These are phyloP conservation scores for Pythium aristosporum DNA, from an alignment of 352 stramenopile genomes.

Conservation along the genomic window DNA sequence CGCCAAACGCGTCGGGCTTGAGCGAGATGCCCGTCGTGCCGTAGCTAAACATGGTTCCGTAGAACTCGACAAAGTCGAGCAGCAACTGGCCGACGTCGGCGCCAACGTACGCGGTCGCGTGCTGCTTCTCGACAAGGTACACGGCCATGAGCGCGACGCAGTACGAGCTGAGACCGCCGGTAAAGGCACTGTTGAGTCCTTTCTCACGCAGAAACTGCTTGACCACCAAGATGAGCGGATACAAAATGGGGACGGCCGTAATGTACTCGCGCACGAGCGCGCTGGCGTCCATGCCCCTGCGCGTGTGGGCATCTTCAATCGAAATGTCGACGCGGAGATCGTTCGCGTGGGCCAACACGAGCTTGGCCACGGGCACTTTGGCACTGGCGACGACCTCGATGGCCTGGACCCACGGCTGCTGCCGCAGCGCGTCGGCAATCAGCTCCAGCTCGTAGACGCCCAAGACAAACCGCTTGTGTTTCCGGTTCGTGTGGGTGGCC, in stretches of 20 bases:
- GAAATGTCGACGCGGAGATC: constrained; percentile 85
- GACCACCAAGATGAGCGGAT: constrained; percentile 81
- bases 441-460: constrained; percentile 57
- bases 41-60: constrained; percentile 84
- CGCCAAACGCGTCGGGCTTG: constrained; percentile 72
- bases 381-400: constrained; percentile 82
- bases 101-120: constrained; percentile 27
- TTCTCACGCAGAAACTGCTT: constrained; percentile 88
- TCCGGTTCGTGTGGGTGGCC: constrained; percentile 8
- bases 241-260: constrained; percentile 56
- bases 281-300: constrained; percentile 77
- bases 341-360: constrained; percentile 51
- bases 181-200: constrained; percentile 89
- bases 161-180: constrained; percentile 87
- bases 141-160: constrained; percentile 82
- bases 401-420: constrained; percentile 71
- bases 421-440: constrained; percentile 45
- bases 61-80: constrained; percentile 89
- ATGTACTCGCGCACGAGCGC: constrained; percentile 81
- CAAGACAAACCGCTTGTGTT: constrained; percentile 44
- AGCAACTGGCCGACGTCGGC: constrained; percentile 59
- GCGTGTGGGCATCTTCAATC: constrained; percentile 85
- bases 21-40: constrained; percentile 78
- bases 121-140: constrained; percentile 74
- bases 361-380: constrained; percentile 86